Percentiles rank a stretch among this genome's conserved stretches.
These are phyloP conservation scores for Aspergillus chevalieri DNA, from an alignment of 2,329 filamentous ascomycete genomes.

Conservation along the genomic window DNA sequence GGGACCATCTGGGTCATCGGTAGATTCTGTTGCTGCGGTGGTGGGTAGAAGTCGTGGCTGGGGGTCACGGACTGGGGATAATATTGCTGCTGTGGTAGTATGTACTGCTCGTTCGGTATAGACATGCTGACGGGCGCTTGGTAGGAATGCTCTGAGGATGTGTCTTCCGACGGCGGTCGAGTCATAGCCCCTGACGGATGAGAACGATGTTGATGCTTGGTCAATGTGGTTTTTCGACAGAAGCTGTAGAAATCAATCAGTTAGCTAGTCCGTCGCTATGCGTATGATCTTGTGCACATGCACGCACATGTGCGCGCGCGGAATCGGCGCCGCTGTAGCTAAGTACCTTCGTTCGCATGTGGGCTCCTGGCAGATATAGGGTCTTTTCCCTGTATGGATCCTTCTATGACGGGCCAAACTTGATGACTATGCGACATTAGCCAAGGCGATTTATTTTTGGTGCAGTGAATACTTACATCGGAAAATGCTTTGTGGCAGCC, in stretches of 20 bases:
- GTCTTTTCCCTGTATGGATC: slow-evolving; percentile 36
- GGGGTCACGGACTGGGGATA: slow-evolving; percentile 29
- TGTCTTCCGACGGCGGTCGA: slow-evolving; percentile 32
- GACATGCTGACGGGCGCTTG: slow-evolving; percentile 24
- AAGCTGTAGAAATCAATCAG: slow-evolving; percentile 19
- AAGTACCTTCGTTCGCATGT: slow-evolving; percentile 34
- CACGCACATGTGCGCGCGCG: neutral
- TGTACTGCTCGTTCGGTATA: slow-evolving; percentile 28
- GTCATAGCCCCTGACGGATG: slow-evolving; percentile 29
- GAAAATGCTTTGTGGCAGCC: slow-evolving; percentile 41
- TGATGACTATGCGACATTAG: slow-evolving; percentile 26
- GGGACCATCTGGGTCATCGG: slow-evolving; percentile 27
- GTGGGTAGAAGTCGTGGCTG: slow-evolving; percentile 33
- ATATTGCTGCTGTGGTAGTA: slow-evolving; percentile 31
- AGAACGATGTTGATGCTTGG: slow-evolving; percentile 36
- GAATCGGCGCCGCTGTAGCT: neutral
- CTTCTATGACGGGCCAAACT: slow-evolving; percentile 36
- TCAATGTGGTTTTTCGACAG: slow-evolving; percentile 37
- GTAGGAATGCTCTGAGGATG: slow-evolving; percentile 32
- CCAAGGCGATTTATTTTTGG: neutral
- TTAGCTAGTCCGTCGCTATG: too few relatives aligned
- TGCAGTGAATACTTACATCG: slow-evolving; percentile 28
- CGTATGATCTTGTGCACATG: neutral
- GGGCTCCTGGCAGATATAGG: slow-evolving; percentile 36
- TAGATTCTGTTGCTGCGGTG: slow-evolving; percentile 16